Base-by-base conservation (phyloP, 225 moss, liverwort and hornwort genomes). In the Pseudisothecium myosuroides region DNA sequence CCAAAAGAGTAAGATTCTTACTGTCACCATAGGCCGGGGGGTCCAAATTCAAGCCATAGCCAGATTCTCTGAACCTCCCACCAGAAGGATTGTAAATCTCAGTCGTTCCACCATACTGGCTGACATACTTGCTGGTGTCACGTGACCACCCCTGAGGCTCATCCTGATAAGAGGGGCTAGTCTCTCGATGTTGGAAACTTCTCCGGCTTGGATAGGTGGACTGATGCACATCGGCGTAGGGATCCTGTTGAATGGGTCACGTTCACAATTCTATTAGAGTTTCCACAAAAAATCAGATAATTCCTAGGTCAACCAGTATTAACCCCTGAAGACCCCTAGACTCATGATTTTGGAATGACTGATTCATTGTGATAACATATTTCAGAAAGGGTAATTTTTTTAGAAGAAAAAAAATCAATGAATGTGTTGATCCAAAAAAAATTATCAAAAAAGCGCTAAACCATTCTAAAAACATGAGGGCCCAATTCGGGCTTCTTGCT, bases 71-170 rank as follows among this genome's bases (percentile, higher is more conserved):
- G 78, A 68, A 89, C 76, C 87, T 87, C 50, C 87, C 90, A 78
- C 83, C 81, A 37, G 87, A 90, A 83, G 90, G 88, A 69, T 87
- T 66, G 83, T 90, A 90, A 82, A 91, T 84, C 82, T 94, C 90
- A 19, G 91, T 91, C 31, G 93, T 91, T 31, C 92, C 94, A 67
- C 92, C 91, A 43, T 90, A 85, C 56, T 93, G 93, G 69, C 91
- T 92, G 49, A 92, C 88, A 87, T 93, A 94, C 52, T 84, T 88
- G 87, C 83, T 92, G 37, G 90, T 91, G 45, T 92, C 90, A 34
- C 64, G 62, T 21, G 92, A 87, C 80, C 84, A 76, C 17, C 83
- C 84, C 67, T 80, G 87, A 82, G 73, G 74, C 58, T 91, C 90
- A 52, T 93, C 90, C 21, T 90, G 76, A 62, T 88, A 74, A 54